Conservation (phyloP, 1,284 basidiomycete species). For the Pseudozyma sp. region DNA sequence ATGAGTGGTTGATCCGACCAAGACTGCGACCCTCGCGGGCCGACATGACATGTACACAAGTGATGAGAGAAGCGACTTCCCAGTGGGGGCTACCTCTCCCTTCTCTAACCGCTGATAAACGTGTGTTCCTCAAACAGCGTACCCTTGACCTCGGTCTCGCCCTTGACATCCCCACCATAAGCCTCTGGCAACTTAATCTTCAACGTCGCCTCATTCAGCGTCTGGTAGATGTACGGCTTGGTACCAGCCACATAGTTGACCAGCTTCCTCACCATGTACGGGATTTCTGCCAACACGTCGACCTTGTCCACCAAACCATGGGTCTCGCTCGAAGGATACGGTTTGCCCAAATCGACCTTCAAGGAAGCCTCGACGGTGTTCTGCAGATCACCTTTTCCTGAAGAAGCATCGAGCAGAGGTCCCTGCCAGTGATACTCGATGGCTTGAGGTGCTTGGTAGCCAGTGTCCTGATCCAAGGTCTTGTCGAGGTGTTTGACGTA, state of each 20-base stretch:
- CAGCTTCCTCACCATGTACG: slow-evolving; percentile 86
- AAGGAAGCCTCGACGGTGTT: slow-evolving; percentile 48
- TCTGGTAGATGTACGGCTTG: slow-evolving; percentile 94
- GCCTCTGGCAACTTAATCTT: slow-evolving; percentile 75
- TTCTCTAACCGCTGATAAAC: slow-evolving; percentile 74
- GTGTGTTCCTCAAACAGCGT: slow-evolving; percentile 86
- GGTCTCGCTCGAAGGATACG: slow-evolving; percentile 43
- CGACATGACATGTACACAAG: neutral
- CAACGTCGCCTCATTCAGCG: slow-evolving; percentile 81
- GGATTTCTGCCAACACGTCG: slow-evolving; percentile 94
- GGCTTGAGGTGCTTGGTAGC: slow-evolving; percentile 81
- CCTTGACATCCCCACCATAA: slow-evolving; percentile 17
- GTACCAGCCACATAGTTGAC: slow-evolving; percentile 90
- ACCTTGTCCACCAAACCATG: slow-evolving; percentile 95
- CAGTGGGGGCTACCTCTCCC: neutral
- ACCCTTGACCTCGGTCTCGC: slow-evolving; percentile 74
- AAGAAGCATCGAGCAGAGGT: slow-evolving; percentile 71
- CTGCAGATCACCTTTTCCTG: slow-evolving; percentile 37
- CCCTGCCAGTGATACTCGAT: slow-evolving; percentile 85
- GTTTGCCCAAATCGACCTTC: slow-evolving; percentile 58
- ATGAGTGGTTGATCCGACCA: too few species aligned
- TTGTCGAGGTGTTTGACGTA: slow-evolving; percentile 78
- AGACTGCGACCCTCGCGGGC: too few species aligned
- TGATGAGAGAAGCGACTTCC: neutral
- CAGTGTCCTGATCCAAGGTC: slow-evolving; percentile 77